A percentile compares a stretch with the other conserved stretches of the same genome.
Evolutionary conservation across 2,329 filamentous ascomycete genomes (phyloP).

Genomic region (Boeremia lycopersici): DNA sequence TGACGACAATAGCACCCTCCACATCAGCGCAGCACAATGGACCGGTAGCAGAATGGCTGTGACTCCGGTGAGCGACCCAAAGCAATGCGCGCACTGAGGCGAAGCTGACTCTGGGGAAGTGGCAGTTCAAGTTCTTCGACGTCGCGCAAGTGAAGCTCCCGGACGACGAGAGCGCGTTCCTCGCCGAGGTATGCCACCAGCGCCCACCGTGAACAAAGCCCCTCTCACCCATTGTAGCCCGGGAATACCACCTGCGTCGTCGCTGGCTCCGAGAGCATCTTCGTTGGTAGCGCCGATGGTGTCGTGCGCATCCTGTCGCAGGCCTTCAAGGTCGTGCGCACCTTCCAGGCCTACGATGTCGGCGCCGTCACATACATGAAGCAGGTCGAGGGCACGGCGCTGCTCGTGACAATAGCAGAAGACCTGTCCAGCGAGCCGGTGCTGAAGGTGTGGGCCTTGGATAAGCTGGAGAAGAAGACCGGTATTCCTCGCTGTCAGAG

Average conservation of each 20-base stretch:
- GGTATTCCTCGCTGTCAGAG: conserved; percentile 87
- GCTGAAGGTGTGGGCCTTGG: conserved; percentile 96
- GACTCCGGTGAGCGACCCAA: conserved; percentile 44
- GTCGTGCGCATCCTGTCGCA: conserved; percentile 85
- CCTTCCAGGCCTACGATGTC: conserved; percentile 83
- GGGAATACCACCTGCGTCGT: conserved; percentile 80
- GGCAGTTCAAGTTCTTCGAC: conserved; percentile 99
- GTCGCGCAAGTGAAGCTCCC: conserved; percentile 80
- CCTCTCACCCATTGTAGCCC: conserved; percentile 47
- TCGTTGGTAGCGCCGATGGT: conserved; percentile 85
- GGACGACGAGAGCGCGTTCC: conserved; percentile 77
- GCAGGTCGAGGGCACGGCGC: conserved; percentile 83
- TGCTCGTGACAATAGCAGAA: conserved; percentile 86
- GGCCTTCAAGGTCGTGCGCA: conserved; percentile 83
- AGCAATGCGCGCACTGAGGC: conserved; percentile 9
- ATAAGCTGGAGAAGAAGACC: conserved; percentile 93
- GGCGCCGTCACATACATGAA: conserved; percentile 88
- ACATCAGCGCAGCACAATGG: conserved; percentile 15
- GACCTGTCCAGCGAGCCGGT: conserved; percentile 86
- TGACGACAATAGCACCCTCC: conserved; percentile 33
- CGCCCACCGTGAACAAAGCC: conserved; percentile 7
- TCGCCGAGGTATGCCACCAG: conserved; percentile 72
- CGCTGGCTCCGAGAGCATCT: conserved; percentile 86
- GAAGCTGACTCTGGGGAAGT: conserved; percentile 61
- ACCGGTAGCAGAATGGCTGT: conserved; percentile 48